These are phyloP conservation scores for Phytophthora pistaciae DNA, from an alignment of 352 stramenopile species.

Conservation along the genomic window DNA sequence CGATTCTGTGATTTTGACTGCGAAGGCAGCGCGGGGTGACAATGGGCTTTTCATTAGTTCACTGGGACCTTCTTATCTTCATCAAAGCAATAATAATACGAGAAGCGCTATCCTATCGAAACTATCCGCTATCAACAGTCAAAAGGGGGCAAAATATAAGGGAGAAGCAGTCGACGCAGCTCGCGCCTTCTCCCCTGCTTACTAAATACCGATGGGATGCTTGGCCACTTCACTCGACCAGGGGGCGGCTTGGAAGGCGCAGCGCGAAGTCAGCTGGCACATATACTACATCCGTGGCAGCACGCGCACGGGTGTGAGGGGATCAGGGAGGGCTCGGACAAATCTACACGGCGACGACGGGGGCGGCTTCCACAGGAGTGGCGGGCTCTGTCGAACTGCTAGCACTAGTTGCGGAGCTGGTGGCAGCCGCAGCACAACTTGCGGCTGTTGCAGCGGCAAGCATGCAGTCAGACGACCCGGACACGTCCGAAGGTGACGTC, in stretches of 20 bases:
- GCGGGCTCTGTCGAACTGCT: slow-evolving; percentile 25
- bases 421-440: slow-evolving; percentile 24
- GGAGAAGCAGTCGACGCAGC: slow-evolving; percentile 17
- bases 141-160: slow-evolving; percentile 36
- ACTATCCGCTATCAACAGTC: slow-evolving; percentile 37
- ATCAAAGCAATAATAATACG: slow-evolving; percentile 43
- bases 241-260: slow-evolving; percentile 16
- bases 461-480: slow-evolving; percentile 54
- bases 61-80: slow-evolving; percentile 23
- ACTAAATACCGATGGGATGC: slow-evolving; percentile 45
- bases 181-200: slow-evolving; percentile 31
- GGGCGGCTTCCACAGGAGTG: slow-evolving; percentile 21
- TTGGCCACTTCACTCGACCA: slow-evolving; percentile 31
- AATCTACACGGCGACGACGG: slow-evolving; percentile 38
- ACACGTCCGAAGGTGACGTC: slow-evolving; percentile 74
- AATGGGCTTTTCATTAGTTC: slow-evolving; percentile 16
- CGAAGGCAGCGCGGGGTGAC: not conserved
- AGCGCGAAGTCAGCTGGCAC: slow-evolving; percentile 26
- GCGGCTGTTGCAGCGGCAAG: slow-evolving; percentile 44
- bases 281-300: slow-evolving; percentile 39
- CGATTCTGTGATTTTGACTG: not conserved
- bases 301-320: slow-evolving; percentile 13
- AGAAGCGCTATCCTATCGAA: slow-evolving; percentile 39
- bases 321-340: slow-evolving; percentile 3
- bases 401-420: slow-evolving; percentile 10